Conservation (phyloP, 192 early-diverging fungal species). For the Chytriomyces confervae region DNA sequence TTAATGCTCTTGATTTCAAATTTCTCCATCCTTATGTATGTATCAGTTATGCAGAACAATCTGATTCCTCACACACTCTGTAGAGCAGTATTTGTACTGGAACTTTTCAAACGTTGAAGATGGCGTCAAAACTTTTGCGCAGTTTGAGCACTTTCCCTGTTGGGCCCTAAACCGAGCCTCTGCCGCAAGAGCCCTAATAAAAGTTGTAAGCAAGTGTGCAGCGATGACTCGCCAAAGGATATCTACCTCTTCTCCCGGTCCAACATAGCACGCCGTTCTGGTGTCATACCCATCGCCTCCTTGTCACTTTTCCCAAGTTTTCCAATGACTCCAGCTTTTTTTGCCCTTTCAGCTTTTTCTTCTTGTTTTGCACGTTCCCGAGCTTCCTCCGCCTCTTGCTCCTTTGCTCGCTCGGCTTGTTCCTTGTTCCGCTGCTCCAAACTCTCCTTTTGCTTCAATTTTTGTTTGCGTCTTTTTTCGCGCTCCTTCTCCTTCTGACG, state of each 20-base stretch:
- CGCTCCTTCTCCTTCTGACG: conserved; percentile 71
- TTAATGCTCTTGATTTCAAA: not conserved
- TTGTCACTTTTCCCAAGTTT: conserved; percentile 46
- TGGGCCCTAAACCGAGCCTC: conserved; percentile 65
- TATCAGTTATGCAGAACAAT: conserved; percentile 30
- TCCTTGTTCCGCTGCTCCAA: conserved; percentile 42
- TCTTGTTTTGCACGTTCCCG: conserved; percentile 58
- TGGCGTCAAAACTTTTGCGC: conserved; percentile 64
- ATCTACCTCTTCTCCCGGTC: conserved; percentile 73
- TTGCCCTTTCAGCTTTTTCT: conserved; percentile 59
- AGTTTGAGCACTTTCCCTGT: conserved; percentile 64
- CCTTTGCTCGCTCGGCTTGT: conserved; percentile 27
- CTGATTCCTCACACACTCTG: conserved; percentile 46
- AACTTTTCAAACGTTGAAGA: conserved; percentile 77
- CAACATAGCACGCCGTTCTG: conserved; percentile 71
- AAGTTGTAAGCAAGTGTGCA: conserved; percentile 1
- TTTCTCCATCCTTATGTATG: not conserved
- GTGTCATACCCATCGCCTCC: conserved; percentile 63
- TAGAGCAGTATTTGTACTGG: conserved; percentile 61
- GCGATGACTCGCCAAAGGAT: not conserved
- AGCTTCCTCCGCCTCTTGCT: conserved; percentile 34
- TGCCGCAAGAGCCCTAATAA: conserved; percentile 70
- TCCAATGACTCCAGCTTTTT: conserved; percentile 40
- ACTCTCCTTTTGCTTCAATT: conserved; percentile 57
- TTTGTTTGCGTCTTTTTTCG: conserved; percentile 67